Evolutionary conservation across 1,284 basidiomycete genomes (phyloP).

Genomic region (Ceratobasidium sp.): DNA sequence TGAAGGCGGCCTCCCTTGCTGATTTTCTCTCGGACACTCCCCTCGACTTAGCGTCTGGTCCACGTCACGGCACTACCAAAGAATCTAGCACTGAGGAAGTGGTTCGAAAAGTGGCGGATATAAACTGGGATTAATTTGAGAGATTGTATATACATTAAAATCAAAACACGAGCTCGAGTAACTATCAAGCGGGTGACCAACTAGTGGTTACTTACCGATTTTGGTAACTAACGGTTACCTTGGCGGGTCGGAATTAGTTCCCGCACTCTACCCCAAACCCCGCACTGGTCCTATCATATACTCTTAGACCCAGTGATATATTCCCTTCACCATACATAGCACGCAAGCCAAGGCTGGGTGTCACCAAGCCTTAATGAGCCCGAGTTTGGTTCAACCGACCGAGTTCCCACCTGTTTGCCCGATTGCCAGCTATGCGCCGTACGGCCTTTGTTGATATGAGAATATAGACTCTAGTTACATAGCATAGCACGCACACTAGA

Average conservation of each 20-base stretch:
- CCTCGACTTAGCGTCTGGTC: neutral
- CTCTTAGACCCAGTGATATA: too few species aligned
- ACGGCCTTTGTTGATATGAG: too few species aligned
- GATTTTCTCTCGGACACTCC: constrained; percentile 11
- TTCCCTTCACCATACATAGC: too few species aligned
- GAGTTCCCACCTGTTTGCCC: too few species aligned
- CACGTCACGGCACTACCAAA: neutral
- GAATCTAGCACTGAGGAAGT: neutral
- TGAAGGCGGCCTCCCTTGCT: neutral
- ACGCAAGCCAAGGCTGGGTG: too few species aligned
- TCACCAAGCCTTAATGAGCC: too few species aligned
- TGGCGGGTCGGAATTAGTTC: neutral
- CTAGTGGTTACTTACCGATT: constrained; percentile 3
- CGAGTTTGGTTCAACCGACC: too few species aligned
- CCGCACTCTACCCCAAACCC: constrained; percentile 22
- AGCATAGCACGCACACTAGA: too few species aligned
- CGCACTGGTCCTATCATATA: too few species aligned
- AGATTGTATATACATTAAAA: neutral
- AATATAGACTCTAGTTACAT: too few species aligned
- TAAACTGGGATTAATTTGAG: neutral
- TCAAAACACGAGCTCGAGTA: neutral
- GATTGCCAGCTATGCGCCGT: too few species aligned
- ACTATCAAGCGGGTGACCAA: neutral
- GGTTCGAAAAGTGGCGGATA: constrained; percentile 3
- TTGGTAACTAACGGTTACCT: constrained; percentile 23